Percentiles rank a stretch among this genome's conserved stretches.
phyloP scores from a whole-genome alignment of 257 asterid genomes.

The Jaltomata sinuosa region DNA sequence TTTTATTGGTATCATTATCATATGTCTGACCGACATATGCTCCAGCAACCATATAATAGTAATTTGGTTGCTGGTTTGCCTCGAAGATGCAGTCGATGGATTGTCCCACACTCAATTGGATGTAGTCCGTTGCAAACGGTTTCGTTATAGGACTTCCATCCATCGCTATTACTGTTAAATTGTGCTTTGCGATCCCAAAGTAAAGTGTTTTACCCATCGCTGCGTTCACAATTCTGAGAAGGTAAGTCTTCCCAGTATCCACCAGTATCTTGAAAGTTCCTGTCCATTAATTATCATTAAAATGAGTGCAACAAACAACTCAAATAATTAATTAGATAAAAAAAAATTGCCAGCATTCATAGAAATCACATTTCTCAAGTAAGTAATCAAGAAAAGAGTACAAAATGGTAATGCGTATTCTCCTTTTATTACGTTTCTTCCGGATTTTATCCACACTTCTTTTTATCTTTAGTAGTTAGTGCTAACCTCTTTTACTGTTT shows the following conservation, averaged over 20 bases:
- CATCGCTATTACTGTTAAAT: background rate
- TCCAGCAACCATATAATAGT: no score
- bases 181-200: slow-evolving; percentile 1
- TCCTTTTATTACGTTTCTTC: background rate
- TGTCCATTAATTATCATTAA: background rate
- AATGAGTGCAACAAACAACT: background rate
- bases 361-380: background rate
- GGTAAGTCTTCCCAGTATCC: slow-evolving; percentile 2
- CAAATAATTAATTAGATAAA: no score
- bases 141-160: background rate
- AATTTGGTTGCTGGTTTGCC: background rate
- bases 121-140: background rate
- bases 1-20: no score
- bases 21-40: no score
- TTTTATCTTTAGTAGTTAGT: background rate
- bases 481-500: background rate
- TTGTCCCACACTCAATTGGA: background rate
- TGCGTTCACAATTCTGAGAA: slow-evolving; percentile 4
- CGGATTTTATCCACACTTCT: background rate
- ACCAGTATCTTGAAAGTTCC: background rate
- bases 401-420: background rate
- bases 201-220: background rate
- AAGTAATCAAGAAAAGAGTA: background rate
- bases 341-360: no score
- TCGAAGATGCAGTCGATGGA: background rate